These are phyloP conservation scores for Aspergillus kassunensis DNA, from an alignment of 495 filamentous ascomycete species.

Conservation along the genomic window DNA sequence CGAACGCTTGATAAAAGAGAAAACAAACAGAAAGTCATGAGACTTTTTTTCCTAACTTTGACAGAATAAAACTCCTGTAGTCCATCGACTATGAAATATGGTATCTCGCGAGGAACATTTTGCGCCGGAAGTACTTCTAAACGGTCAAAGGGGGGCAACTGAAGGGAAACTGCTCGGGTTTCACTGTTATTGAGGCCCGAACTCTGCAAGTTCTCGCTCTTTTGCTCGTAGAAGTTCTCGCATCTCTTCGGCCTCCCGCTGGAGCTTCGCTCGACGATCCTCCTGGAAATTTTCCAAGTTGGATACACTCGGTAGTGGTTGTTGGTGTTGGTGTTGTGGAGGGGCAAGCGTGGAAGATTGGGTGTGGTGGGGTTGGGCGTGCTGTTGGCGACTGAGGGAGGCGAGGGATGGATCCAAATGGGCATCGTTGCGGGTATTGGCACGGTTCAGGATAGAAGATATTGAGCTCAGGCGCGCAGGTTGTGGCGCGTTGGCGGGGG, in stretches of 20 bases:
- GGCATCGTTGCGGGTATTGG: conserved; percentile 37
- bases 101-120: conserved; percentile 21
- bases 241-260: conserved; percentile 73
- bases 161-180: neutral
- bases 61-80: conserved; percentile 14
- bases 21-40: conserved; percentile 1
- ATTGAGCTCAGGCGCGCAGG: conserved; percentile 67
- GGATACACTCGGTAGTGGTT: conserved; percentile 36
- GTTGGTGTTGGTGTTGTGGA: conserved; percentile 23
- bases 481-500: conserved; percentile 36
- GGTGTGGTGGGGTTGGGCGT: conserved; percentile 24
- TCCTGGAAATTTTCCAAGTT: conserved; percentile 53
- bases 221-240: conserved; percentile 68
- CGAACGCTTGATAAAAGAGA: conserved; percentile 19
- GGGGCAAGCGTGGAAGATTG: conserved; percentile 23
- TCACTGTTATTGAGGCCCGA: conserved; percentile 36
- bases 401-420: conserved; percentile 47
- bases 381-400: conserved; percentile 28
- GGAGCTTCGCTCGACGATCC: conserved; percentile 62
- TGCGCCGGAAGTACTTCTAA: conserved; percentile 20
- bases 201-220: conserved; percentile 72
- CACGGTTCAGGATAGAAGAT: conserved; percentile 70
- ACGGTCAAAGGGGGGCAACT: conserved; percentile 1
- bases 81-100: conserved; percentile 16
- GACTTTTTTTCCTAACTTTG: conserved; percentile 1